Conservation (phyloP, 108 stramenopile species). For the Aurantiochytrium sp. region DNA sequence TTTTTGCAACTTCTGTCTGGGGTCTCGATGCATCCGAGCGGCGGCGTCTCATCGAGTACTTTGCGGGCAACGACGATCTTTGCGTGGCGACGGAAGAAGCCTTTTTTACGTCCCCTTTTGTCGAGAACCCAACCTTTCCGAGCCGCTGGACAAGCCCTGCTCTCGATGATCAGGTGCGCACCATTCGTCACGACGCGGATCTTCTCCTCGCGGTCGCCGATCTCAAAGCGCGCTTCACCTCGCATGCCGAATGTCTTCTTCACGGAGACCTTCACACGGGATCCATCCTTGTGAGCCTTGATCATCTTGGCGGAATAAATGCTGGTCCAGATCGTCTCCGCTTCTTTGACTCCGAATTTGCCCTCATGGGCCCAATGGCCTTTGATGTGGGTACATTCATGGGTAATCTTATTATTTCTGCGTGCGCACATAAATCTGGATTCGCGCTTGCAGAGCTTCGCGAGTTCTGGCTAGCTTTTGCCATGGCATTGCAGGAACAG, state of each 20-base stretch:
- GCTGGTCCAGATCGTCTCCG: neutral
- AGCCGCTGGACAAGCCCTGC: neutral
- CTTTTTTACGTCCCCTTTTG: neutral
- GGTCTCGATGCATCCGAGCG: neutral
- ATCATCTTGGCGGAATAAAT: neutral
- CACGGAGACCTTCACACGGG: neutral
- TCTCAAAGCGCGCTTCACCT: neutral
- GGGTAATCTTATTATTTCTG: neutral
- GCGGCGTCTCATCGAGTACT: neutral
- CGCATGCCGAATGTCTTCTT: neutral
- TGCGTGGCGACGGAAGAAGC: neutral
- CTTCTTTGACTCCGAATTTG: neutral
- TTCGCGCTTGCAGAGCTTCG: neutral
- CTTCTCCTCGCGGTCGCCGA: neutral
- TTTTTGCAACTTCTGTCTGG: neutral
- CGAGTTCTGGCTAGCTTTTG: neutral
- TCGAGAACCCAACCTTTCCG: neutral
- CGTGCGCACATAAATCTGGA: neutral
- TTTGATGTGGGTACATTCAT: neutral
- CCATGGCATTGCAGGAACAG: neutral
- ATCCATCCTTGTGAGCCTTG: neutral
- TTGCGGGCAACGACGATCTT: neutral
- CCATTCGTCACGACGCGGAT: neutral
- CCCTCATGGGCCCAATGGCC: constrained; percentile 1
- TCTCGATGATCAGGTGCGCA: neutral